Evolutionary conservation across 2,329 filamentous ascomycete genomes (phyloP), one percentile per base, ranked within the genome.

Genomic region (Cercospora sp.): DNA sequence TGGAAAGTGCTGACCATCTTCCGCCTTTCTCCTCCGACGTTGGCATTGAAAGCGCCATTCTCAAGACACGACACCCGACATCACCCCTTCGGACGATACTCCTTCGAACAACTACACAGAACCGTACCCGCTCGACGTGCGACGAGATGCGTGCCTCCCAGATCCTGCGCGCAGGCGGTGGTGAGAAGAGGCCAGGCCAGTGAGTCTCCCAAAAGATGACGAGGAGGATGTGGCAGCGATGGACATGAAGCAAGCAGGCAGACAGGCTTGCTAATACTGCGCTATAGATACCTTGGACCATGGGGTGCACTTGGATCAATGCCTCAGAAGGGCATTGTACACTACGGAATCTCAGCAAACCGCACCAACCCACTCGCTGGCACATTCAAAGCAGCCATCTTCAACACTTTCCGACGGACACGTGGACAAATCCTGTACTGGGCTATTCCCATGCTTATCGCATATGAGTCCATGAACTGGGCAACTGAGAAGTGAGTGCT

Each of bases 401-500:
- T 98, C 90, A 99, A 99, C 88, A 90, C 89, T 76, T 96, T 91
- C 87, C 90, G 95, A 81, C 89, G 95, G 77, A 91, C 91, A 83
- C 90, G 89, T 80, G 82, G 86, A 75, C 95, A 98, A 86, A 89
- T 96, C 75, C 89, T 98, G 75, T 99, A 94, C 87, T 89, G 94
- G 82, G 87, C 90, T 28, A 91, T 95, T 68, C 91, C 94, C 45
- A 83, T 97, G 75, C 76, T 95, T 72, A 81, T 86, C 74, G 93
- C 87, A 74, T 99, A 98, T 85, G 88, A 89, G 79, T 79, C 88
- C 73, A 91, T 98, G 90, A 83, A 91, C 79, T 99, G 95, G 95
- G 94, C 95, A 73, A 90, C 88, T 77, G 90, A 97, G 83, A 89
- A 89, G 95, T 98, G 87, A 76, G 89, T 83, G 9, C 31, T 26